Evolutionary conservation across 78 protist species (phyloP), one percentile per base, ranked within the genome.

Genomic region (Dictyostelium intermedium): DNA sequence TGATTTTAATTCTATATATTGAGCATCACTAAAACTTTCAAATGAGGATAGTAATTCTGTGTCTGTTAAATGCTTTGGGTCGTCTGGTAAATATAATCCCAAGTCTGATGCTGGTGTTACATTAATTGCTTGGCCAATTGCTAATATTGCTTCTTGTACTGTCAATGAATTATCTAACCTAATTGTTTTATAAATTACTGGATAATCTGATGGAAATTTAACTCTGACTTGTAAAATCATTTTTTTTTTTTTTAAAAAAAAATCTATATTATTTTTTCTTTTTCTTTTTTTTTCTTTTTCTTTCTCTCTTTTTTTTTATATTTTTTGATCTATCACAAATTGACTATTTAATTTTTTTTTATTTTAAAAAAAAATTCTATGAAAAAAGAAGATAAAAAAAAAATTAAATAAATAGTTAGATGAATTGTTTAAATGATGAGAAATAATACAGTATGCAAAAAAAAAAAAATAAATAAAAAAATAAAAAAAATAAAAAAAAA

Each of bases 141-240:
- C 84, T 23, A 69, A 37, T 7, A 87, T 78, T 27, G 92, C 92
- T 23, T 87, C 83, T 61, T 61, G 84, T n/a, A 87, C 92, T 61
- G 92, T 87, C 10, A 87, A 61, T 61, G 92, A 72, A 11, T 76
- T 45, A 78, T 87, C 92, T 27, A 87, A 63, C 66, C 92, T 10
- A 34, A 87, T 16, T 23, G 92, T 87, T 43, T 87, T 87, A 78
- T 78, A 87, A 43, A 87, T 87, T 1, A 87, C 85, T 23, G 92
- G 92, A 27, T 87, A 87, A 32, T 87, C 92, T 30, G 85, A 25
- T 78, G 92, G 92, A 78, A 87, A 87, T 81, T 87, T 87, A 41
- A 87, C 82, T 87, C 92, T 87, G 45, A 87, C 70, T 87, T 87
- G 92, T 43, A 87, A 11, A 16, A 41, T 30, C 73, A 81, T 81